Evolutionary conservation across 1,139 yeast species (phyloP).

Genomic region (Arxiozyma heterogenica): DNA sequence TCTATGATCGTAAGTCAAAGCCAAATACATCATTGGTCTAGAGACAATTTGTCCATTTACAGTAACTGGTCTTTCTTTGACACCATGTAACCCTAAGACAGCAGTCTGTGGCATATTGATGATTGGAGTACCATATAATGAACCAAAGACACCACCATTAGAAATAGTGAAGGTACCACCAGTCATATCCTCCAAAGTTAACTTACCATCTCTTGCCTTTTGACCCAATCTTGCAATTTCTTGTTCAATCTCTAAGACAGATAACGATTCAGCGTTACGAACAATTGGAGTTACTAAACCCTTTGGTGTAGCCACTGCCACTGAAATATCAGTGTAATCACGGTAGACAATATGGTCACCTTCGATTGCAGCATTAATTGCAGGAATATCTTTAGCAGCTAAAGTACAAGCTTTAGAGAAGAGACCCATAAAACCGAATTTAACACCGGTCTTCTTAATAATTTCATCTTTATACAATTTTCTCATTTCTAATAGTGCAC

Average conservation of each 20-base stretch:
- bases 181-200: slow-evolving; percentile 96
- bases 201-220: slow-evolving; percentile 95
- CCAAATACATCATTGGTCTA: slow-evolving; percentile 99
- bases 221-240: slow-evolving; percentile 75
- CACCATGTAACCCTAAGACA: slow-evolving; percentile 94
- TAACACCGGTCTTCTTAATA: slow-evolving; percentile 86
- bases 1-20: slow-evolving; percentile 97
- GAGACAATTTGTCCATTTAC: slow-evolving; percentile 92
- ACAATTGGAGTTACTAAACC: slow-evolving; percentile 98
- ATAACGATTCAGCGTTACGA: slow-evolving; percentile 90
- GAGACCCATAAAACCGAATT: slow-evolving; percentile 98
- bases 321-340: slow-evolving; percentile 90
- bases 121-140: slow-evolving; percentile 96
- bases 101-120: slow-evolving; percentile 98
- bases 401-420: slow-evolving; percentile 89
- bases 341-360: slow-evolving; percentile 91
- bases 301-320: slow-evolving; percentile 99
- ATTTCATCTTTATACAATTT: slow-evolving; percentile 94
- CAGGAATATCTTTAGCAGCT: slow-evolving; percentile 92
- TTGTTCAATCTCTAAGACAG: slow-evolving; percentile 81
- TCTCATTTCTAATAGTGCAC: slow-evolving; percentile 86
- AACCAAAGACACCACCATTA: slow-evolving; percentile 98
- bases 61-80: slow-evolving; percentile 95
- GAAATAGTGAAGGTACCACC: slow-evolving; percentile 99
- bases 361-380: slow-evolving; percentile 93